Evolutionary conservation across 2,329 filamentous ascomycete species (phyloP).

Genomic region (Orbilia brochopaga): DNA sequence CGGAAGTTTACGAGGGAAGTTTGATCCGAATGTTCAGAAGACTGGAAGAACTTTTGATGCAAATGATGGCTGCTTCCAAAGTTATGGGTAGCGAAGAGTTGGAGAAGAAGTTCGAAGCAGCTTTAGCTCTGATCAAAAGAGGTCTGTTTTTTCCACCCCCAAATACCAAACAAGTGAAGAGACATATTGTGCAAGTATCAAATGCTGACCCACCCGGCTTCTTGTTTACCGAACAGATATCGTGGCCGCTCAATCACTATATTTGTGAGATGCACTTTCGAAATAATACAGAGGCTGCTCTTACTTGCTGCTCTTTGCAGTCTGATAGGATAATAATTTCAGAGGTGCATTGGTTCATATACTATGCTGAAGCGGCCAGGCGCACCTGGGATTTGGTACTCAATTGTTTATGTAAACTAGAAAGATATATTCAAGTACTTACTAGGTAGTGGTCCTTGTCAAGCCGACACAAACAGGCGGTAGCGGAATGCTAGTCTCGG

Average conservation of each 20-base stretch:
- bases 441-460: no score
- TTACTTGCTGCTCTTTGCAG: no score
- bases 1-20: slow-evolving; percentile 94
- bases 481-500: no score
- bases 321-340: no score
- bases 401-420: no score
- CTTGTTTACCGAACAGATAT: slow-evolving; percentile 67
- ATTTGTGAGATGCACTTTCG: slow-evolving; percentile 66
- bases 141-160: slow-evolving; percentile 39
- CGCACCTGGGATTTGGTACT: no score
- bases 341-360: no score
- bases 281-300: no score
- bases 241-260: slow-evolving; percentile 91
- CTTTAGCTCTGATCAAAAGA: slow-evolving; percentile 81
- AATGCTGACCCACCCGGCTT: background rate
- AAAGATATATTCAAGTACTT: no score
- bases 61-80: slow-evolving; percentile 94
- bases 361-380: no score
- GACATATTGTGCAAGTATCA: no score
- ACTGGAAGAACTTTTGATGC: slow-evolving; percentile 88
- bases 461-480: no score
- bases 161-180: background rate
- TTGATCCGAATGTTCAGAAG: slow-evolving; percentile 95
- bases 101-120: slow-evolving; percentile 86
- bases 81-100: slow-evolving; percentile 98